Percentiles rank a stretch among this genome's conserved stretches.
These are phyloP conservation scores for Bipolaris sorokiniana DNA, from an alignment of 2,329 filamentous ascomycete genomes.

Conservation along the genomic window DNA sequence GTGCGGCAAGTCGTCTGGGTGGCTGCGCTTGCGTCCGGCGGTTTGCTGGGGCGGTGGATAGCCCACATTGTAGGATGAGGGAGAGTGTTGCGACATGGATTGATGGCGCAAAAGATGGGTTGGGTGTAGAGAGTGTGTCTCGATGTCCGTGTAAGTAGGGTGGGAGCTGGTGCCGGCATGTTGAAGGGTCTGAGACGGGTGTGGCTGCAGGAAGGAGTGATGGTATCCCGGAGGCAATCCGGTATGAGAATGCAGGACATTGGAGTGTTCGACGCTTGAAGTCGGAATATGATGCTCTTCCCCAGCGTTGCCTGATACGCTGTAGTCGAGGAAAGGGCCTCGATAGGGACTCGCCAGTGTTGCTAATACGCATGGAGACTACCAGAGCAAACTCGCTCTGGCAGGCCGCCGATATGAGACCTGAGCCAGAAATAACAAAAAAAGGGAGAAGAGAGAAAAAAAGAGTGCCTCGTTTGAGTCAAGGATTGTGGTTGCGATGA, in stretches of 20 bases:
- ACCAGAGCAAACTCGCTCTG: slow-evolving; percentile 58
- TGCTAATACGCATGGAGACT: slow-evolving; percentile 59
- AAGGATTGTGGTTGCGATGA: slow-evolving; percentile 40
- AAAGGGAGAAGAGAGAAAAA: slow-evolving; percentile 23
- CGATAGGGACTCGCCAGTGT: slow-evolving; percentile 57
- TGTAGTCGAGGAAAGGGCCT: slow-evolving; percentile 56
- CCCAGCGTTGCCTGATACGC: slow-evolving; percentile 52
- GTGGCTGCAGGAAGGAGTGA: slow-evolving; percentile 48
- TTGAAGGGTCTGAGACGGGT: slow-evolving; percentile 47
- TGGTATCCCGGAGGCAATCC: slow-evolving; percentile 44
- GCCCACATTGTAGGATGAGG: slow-evolving; percentile 47
- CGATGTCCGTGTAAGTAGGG: slow-evolving; percentile 50
- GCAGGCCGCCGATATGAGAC: slow-evolving; percentile 55
- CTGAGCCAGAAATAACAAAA: slow-evolving; percentile 46
- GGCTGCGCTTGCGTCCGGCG: slow-evolving; percentile 52
- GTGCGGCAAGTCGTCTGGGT: slow-evolving; percentile 48
- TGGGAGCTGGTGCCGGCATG: slow-evolving; percentile 45
- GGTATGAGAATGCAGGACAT: slow-evolving; percentile 50
- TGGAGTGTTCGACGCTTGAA: slow-evolving; percentile 51
- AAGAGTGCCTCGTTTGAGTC: slow-evolving; percentile 47
- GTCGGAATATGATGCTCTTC: slow-evolving; percentile 50
- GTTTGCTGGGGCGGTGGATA: slow-evolving; percentile 42
- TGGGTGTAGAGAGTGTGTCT: slow-evolving; percentile 46
- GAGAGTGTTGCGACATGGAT: slow-evolving; percentile 47
- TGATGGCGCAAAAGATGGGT: slow-evolving; percentile 44